Conservation (phyloP, 2,329 filamentous ascomycete species). For the Hymenotorrendiella dingleyae region DNA sequence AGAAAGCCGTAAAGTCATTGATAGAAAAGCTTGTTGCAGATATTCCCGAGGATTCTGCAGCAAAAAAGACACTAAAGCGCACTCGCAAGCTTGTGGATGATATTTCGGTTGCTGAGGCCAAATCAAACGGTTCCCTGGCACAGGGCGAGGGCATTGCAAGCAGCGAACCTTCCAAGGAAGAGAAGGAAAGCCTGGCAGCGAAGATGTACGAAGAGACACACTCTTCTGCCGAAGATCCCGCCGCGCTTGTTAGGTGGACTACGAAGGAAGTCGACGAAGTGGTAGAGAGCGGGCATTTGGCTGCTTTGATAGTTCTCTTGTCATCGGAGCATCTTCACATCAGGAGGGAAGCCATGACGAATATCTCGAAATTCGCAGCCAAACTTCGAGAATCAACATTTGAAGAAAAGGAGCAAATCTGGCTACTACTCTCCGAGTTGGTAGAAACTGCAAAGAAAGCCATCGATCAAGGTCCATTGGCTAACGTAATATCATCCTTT, state of each 20-base stretch:
- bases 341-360: conserved; percentile 68
- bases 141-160: not conserved
- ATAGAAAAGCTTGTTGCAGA: conserved; percentile 37
- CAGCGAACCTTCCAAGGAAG: conserved; percentile 8
- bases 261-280: conserved; percentile 73
- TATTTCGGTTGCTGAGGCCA: conserved; percentile 18
- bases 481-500: conserved; percentile 72
- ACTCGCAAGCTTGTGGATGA: conserved; percentile 24
- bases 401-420: conserved; percentile 70
- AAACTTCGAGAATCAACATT: conserved; percentile 64
- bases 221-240: conserved; percentile 37
- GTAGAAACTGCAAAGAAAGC: conserved; percentile 62
- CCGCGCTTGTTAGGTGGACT: conserved; percentile 58
- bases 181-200: conserved; percentile 13
- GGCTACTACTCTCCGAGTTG: conserved; percentile 73
- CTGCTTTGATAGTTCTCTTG: conserved; percentile 66
- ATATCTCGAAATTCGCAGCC: conserved; percentile 58
- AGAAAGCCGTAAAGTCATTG: conserved; percentile 39
- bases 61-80: conserved; percentile 20
- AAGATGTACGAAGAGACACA: conserved; percentile 12
- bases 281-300: conserved; percentile 69
- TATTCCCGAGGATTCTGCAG: conserved; percentile 34
- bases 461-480: conserved; percentile 53
- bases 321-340: conserved; percentile 70
- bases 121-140: not conserved